Percentiles rank a stretch among this genome's conserved stretches.
phyloP scores from a whole-genome alignment of 805 yeast species.

The Nakazawaea wyomingensis region DNA sequence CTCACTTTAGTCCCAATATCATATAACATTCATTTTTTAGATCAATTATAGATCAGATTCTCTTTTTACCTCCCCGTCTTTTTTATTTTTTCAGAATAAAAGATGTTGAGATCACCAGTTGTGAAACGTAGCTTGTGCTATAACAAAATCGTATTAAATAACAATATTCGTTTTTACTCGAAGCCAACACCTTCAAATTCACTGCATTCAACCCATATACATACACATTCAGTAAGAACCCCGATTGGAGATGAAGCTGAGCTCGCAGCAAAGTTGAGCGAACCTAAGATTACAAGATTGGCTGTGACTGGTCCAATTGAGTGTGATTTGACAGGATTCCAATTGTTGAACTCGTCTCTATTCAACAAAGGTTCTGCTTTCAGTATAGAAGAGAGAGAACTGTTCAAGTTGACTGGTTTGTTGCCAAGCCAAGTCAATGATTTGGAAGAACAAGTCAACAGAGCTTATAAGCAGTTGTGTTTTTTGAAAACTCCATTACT shows the following conservation, averaged over 20 bases:
- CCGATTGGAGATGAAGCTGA: slow-evolving; percentile 47
- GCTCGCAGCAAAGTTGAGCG: slow-evolving; percentile 46
- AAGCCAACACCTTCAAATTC: slow-evolving; percentile 10
- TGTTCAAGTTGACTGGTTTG: slow-evolving; percentile 74
- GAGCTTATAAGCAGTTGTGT: slow-evolving; percentile 84
- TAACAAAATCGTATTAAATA: neutral
- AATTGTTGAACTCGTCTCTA: slow-evolving; percentile 78
- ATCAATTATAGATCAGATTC: too few relatives aligned
- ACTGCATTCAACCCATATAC: slow-evolving; percentile 12
- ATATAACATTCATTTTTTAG: too few relatives aligned
- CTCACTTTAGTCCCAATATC: too few relatives aligned
- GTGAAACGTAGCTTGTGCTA: neutral
- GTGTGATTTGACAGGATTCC: slow-evolving; percentile 72
- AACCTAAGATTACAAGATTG: slow-evolving; percentile 55
- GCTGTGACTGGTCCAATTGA: slow-evolving; percentile 78
- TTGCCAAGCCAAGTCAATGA: slow-evolving; percentile 81
- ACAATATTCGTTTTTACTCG: slow-evolving; percentile 5
- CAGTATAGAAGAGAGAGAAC: slow-evolving; percentile 73
- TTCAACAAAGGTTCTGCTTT: slow-evolving; percentile 98
- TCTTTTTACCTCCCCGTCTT: too few relatives aligned
- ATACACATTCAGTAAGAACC: slow-evolving; percentile 32
- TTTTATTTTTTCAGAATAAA: neutral
- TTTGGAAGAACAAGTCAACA: slow-evolving; percentile 83
- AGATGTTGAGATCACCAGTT: neutral
- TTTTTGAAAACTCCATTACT: slow-evolving; percentile 78